Base-by-base conservation (phyloP, 2,329 filamentous ascomycete species). In the Fusarium sp. region DNA sequence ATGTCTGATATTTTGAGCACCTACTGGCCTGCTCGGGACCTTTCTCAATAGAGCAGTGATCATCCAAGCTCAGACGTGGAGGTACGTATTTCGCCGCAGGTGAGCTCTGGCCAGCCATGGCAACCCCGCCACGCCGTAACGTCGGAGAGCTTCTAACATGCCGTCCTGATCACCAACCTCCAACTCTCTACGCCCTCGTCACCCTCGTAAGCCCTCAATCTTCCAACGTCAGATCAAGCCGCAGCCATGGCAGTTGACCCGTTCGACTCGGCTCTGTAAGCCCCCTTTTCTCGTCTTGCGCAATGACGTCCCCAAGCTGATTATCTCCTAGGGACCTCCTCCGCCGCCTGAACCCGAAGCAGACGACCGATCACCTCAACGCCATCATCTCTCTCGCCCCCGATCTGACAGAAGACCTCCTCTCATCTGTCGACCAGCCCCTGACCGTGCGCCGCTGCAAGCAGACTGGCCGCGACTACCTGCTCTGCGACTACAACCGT, bases 401-500 rank as follows among this genome's bases (percentile, higher is more conserved):
- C 15, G 92, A 95, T 75, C 91, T 99, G 65, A 96, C 95, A 77
- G 96, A 99, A 87, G 96, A 99, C 81, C 94, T 99, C 44, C 94
- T 99, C 72, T 96, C 95, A 72, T 97, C 95, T 27, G 96, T 99
- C 75, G 96, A 99, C 83, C 95, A 98, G 82, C 96, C 96, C 27
- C 91, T 99, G 61, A 91, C 92, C 64, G 89, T 97, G 69, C 91
- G 92, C 75, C 92, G 93, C 72, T 98, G 96, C 87, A 90, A 90
- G 75, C 93, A 95, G 82, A 92, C 94, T 34, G 94, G 94, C 75
- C 93, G 95, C 74, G 96, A 98, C 84, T 99, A 97, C 85, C 90
- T 99, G 54, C 92, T 98, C 77, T 99, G 96, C 87, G 96, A 99
- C 88, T 99, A 99, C 88, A 99, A 99, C 88, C 95, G 96, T 71